phyloP scores from a whole-genome alignment of 116 monocot genomes.

The Dioscorea cayenensis region DNA sequence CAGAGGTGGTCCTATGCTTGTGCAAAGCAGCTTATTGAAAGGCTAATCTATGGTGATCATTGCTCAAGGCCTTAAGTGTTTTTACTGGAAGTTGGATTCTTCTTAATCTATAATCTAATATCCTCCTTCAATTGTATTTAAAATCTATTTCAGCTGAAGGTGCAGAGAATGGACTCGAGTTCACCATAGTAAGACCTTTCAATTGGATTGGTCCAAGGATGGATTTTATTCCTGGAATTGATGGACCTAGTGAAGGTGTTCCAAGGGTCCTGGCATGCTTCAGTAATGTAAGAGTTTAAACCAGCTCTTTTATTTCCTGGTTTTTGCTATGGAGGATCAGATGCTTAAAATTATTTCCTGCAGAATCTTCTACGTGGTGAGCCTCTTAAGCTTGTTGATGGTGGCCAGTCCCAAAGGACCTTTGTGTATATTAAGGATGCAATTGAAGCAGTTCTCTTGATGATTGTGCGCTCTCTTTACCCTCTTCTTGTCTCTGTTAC shows the following conservation, averaged over 20 bases:
- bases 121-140: conserved; percentile 1
- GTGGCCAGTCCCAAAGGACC: conserved; percentile 87
- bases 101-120: conserved; percentile 4
- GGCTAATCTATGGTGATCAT: conserved; percentile 72
- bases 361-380: conserved; percentile 86
- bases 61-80: background rate
- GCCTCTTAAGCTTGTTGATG: conserved; percentile 89
- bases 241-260: conserved; percentile 96
- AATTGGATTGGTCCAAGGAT: conserved; percentile 99
- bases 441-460: conserved; percentile 89
- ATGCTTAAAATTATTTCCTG: conserved; percentile 1
- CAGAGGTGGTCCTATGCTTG: conserved; percentile 97
- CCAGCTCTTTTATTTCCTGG: background rate
- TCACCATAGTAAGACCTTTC: conserved; percentile 94
- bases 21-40: conserved; percentile 91
- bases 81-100: background rate
- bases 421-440: conserved; percentile 98
- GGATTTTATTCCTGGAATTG: conserved; percentile 98
- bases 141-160: conserved; percentile 57
- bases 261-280: conserved; percentile 94
- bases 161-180: conserved; percentile 82
- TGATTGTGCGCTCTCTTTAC: conserved; percentile 58
- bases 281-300: conserved; percentile 60
- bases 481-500: background rate
- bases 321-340: background rate